Base-by-base conservation (phyloP, 345 rosid genomes). In the Citrus mangshanensis region DNA sequence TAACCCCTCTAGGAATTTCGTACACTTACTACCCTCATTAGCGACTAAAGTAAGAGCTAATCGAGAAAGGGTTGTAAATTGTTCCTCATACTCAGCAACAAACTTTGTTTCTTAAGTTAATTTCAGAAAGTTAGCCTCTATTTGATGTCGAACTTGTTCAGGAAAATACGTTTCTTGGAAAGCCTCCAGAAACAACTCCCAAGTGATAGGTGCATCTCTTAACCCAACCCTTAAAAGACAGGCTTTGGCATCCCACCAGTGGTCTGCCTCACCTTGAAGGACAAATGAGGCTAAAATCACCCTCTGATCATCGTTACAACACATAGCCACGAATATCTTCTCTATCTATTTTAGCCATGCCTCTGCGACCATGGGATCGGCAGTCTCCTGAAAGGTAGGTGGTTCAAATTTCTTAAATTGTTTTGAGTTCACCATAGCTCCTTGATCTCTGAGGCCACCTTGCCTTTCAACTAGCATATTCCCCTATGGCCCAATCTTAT, bases 401-500 rank as follows among this genome's bases (percentile, higher is more conserved):
- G 37, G 37, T 32, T 13, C 37, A 6, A 30, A 30, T 7, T 32
- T 30, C 40, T 65, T 65, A 19, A 65, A 65, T 7, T 7, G 25
- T 40, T 16, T 24, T n/a, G 3, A 34, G 9, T 7, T 38, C 9
- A 38, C 2, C 2, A 30, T 30, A 30, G 32, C 32, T 30, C 32
- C 32, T 30, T 30, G 32, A 30, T 30, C 4, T 30, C 32, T 30
- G 32, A 0, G 4, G 4, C 32, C 32, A 38, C 40, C 2, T 38
- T 38, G 0, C 5, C 9, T 38, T 7, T 38, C 5, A 7, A 7
- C 40, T 1, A 1, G 9, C 0, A 1, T 5, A 38, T 38, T 38
- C 9, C 40, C 2, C 0, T 7, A 0, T 38, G 40, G 7, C 9
- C 9, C 0, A 38, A 38, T 8, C 5, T 0, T 38, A 38, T 8